These are phyloP conservation scores for Fusarium protoensiforme DNA, from an alignment of 2,329 filamentous ascomycete species.

Conservation along the genomic window DNA sequence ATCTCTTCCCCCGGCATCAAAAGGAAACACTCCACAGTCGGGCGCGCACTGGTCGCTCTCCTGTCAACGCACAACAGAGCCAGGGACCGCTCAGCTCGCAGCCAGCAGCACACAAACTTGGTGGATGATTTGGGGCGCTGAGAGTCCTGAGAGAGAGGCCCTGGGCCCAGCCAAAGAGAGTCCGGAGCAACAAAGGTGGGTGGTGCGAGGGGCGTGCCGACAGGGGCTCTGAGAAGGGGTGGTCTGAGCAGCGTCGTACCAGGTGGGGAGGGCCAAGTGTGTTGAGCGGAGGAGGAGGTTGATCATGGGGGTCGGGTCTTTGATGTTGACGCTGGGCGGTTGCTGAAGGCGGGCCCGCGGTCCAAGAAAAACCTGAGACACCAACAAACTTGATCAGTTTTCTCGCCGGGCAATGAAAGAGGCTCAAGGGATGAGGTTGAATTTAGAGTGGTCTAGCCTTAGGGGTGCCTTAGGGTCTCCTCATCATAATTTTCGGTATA, in stretches of 20 bases:
- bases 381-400: not conserved
- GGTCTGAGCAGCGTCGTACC: slow-evolving; percentile 48
- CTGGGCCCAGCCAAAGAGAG: slow-evolving; percentile 29
- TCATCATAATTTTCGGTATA: not conserved
- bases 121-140: slow-evolving; percentile 40
- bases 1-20: slow-evolving; percentile 9
- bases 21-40: slow-evolving; percentile 34
- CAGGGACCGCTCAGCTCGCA: slow-evolving; percentile 39
- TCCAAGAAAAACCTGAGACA: not conserved
- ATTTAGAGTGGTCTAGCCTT: not conserved
- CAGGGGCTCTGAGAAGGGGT: slow-evolving; percentile 36
- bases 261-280: slow-evolving; percentile 32
- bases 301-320: slow-evolving; percentile 39
- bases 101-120: slow-evolving; percentile 26
- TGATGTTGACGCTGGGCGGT: slow-evolving; percentile 34
- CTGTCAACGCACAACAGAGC: slow-evolving; percentile 41
- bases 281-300: slow-evolving; percentile 35
- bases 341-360: slow-evolving; percentile 30
- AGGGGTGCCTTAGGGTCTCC: not conserved
- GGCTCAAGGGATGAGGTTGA: not conserved
- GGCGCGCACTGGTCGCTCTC: slow-evolving; percentile 43
- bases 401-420: not conserved
- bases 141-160: not conserved
- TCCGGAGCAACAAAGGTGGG: slow-evolving; percentile 33
- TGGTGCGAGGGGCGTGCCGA: slow-evolving; percentile 41